Percentiles rank a stretch among this genome's conserved stretches.
These are phyloP conservation scores for Sugiyamaella grinbergsii DNA, from an alignment of 1,139 yeast species.

Conservation along the genomic window DNA sequence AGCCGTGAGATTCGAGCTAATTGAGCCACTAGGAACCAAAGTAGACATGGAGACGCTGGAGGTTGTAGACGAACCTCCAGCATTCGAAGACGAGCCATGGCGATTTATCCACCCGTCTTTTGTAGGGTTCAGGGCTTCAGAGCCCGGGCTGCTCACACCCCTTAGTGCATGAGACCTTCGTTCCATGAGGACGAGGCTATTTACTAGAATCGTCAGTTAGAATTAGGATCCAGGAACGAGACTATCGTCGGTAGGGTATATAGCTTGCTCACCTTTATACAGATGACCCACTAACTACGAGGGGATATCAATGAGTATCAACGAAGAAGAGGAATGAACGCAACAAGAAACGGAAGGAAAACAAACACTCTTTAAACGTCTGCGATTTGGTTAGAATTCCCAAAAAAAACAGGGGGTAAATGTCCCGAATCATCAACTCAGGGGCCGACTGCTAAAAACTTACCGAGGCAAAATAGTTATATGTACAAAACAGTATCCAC, in stretches of 20 bases:
- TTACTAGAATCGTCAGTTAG: too few species aligned
- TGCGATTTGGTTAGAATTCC: too few species aligned
- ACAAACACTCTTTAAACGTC: too few species aligned
- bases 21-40: constrained; percentile 3
- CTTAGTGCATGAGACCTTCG: constrained; percentile 15
- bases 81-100: constrained; percentile 22
- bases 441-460: not conserved
- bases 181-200: constrained; percentile 7
- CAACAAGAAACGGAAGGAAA: not conserved
- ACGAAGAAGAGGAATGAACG: too few species aligned
- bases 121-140: constrained; percentile 20
- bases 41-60: constrained; percentile 16
- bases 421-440: not conserved
- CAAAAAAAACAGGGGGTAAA: not conserved
- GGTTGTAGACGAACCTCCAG: not conserved
- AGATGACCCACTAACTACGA: too few species aligned
- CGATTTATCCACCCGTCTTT: constrained; percentile 35
- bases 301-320: too few species aligned
- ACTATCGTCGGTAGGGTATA: too few species aligned
- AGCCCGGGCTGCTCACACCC: constrained; percentile 3
- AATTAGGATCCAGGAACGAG: too few species aligned
- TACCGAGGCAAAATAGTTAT: not conserved
- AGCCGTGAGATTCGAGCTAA: constrained; percentile 6
- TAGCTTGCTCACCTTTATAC: too few species aligned
- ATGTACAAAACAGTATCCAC: not conserved